These are phyloP conservation scores for Penicillium nucicola DNA, from an alignment of 495 filamentous ascomycete species.

Conservation along the genomic window DNA sequence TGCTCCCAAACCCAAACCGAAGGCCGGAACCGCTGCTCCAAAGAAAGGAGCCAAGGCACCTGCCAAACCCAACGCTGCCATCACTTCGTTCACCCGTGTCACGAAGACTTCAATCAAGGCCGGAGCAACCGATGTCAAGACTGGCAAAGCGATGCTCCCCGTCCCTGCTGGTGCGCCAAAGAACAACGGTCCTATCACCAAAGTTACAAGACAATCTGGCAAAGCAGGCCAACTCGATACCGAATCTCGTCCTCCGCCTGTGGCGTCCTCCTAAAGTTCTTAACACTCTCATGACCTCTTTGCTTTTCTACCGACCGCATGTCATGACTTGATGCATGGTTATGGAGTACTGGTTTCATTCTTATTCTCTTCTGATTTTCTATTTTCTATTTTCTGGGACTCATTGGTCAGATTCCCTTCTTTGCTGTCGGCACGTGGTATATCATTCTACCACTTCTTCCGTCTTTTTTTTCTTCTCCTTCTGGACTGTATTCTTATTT, in stretches of 20 bases:
- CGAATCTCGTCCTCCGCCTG: constrained; percentile 1
- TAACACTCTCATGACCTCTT: constrained; percentile 1
- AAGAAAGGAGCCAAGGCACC: constrained; percentile 19
- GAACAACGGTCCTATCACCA: constrained; percentile 37
- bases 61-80: constrained; percentile 25
- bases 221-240: neutral
- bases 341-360: constrained; percentile 9
- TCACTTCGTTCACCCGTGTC: constrained; percentile 36
- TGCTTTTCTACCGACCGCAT: constrained; percentile 5
- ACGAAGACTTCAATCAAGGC: constrained; percentile 31
- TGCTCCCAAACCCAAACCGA: constrained; percentile 16
- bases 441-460: neutral
- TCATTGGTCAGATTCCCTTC: neutral
- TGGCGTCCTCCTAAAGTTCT: constrained; percentile 3
- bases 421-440: neutral
- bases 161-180: constrained; percentile 39
- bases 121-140: constrained; percentile 24
- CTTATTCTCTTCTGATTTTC: neutral
- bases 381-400: neutral
- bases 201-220: constrained; percentile 4
- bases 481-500: constrained; percentile 8
- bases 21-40: constrained; percentile 6
- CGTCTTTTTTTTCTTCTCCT: constrained; percentile 3
- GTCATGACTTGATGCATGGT: constrained; percentile 15
- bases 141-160: constrained; percentile 36